Percentiles rank a stretch among this genome's conserved stretches.
phyloP scores from a whole-genome alignment of 116 monocot species.

The Papilionanthe hybrid region DNA sequence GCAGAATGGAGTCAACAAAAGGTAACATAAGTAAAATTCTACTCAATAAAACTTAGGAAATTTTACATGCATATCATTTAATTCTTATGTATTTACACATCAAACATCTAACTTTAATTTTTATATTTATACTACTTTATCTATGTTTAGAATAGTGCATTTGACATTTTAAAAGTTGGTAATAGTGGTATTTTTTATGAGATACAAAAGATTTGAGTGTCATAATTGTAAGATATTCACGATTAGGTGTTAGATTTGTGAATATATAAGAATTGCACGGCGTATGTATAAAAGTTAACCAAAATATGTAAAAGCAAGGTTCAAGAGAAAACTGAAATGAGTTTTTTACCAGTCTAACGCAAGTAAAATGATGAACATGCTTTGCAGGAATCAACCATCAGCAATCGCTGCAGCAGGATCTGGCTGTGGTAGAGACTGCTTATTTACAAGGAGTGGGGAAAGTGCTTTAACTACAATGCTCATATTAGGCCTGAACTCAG shows the following conservation, averaged over 20 bases:
- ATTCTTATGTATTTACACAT: no score
- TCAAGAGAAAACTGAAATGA: not conserved
- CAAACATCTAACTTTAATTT: no score
- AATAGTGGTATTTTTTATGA: not conserved
- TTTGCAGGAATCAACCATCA: not conserved
- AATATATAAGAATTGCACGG: not conserved
- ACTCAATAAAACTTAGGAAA: no score
- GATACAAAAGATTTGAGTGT: no score
- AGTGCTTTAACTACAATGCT: conserved; percentile 53
- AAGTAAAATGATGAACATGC: not conserved
- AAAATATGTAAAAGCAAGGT: not conserved
- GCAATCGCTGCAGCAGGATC: not conserved
- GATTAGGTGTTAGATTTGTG: not conserved
- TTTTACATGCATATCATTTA: no score
- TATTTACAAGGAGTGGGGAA: conserved; percentile 7
- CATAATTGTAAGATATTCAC: no score
- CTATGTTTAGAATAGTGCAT: no score
- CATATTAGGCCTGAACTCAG: conserved; percentile 57
- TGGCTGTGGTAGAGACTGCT: conserved; percentile 1
- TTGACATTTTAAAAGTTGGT: not conserved
- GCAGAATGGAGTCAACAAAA: no score
- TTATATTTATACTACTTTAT: no score
- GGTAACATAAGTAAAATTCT: no score
- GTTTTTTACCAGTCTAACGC: not conserved
- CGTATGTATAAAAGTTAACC: not conserved